Evolutionary conservation across 2,329 filamentous ascomycete species (phyloP).

Genomic region (Zymoseptoria passerinii): DNA sequence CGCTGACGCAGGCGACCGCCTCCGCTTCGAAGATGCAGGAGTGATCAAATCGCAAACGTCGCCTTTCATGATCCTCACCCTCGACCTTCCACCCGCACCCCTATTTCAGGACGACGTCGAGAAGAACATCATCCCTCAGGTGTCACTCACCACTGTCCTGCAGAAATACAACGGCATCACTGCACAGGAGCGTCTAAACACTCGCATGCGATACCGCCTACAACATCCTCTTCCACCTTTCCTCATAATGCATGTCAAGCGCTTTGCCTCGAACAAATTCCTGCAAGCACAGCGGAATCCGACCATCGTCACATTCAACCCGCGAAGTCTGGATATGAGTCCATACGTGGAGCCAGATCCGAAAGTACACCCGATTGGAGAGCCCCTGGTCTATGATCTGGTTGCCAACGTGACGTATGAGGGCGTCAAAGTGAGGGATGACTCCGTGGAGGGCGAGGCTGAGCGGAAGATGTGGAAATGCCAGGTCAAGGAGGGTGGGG

Average conservation of each 20-base stretch:
- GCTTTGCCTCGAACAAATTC: constrained; percentile 95
- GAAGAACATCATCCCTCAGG: constrained; percentile 91
- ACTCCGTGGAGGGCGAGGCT: constrained; percentile 77
- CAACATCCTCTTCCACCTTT: constrained; percentile 86
- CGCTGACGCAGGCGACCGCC: constrained; percentile 74
- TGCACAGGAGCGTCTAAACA: constrained; percentile 80
- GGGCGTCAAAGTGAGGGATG: constrained; percentile 67
- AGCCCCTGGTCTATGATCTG: constrained; percentile 90
- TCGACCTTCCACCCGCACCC: constrained; percentile 84
- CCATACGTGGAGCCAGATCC: constrained; percentile 89
- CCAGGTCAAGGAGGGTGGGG: constrained; percentile 61
- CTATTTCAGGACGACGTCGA: constrained; percentile 93
- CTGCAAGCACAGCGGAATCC: constrained; percentile 83
- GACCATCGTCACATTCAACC: constrained; percentile 94
- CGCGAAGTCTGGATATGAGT: constrained; percentile 72
- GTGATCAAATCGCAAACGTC: constrained; percentile 69
- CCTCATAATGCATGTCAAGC: constrained; percentile 90
- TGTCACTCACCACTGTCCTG: constrained; percentile 73
- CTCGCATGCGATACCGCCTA: constrained; percentile 80
- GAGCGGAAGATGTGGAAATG: constrained; percentile 95
- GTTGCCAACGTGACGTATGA: constrained; percentile 91
- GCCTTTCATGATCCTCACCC: constrained; percentile 83
- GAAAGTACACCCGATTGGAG: constrained; percentile 57
- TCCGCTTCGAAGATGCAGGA: constrained; percentile 80
- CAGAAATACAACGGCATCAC: constrained; percentile 86